Base-by-base conservation (phyloP, 345 rosid species). In the Hibiscus mutabilis region DNA sequence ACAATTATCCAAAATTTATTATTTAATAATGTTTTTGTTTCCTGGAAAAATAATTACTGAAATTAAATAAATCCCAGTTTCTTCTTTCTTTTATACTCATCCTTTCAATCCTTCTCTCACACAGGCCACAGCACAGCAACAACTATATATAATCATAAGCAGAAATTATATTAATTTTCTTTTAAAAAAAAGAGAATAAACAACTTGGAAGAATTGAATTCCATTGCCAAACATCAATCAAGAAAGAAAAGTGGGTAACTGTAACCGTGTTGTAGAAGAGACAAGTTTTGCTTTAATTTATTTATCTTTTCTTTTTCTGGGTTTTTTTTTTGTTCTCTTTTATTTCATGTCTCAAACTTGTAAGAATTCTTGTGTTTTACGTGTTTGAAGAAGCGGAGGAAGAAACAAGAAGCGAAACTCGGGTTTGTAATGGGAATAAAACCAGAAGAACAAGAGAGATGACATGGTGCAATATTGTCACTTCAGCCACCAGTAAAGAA, bases 381-480 rank as follows among this genome's bases (percentile, higher is more conserved):
- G 73, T 62, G 63, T 10, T 40, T 31, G 68, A 66, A 64, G 25
- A 64, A 51, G 72, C 25, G 73, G 75, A 58, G 74, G 79, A 53
- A 64, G 62, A 46, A 66, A 27, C 10, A 4, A 40, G 31, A 56
- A 21, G 27, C 16, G 60, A 63, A 63, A 15, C 22, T 27, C n/a
- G 7, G 21, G 9, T 33, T 67, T 63, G 56, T 61, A 18, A 76
- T 76, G 79, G 76, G 78, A 61, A 52, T 46, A 60, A 60, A 79
- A 74, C 13, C 53, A 24, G 60, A 16, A 74, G 77, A 72, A 58
- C 44, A 51, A 56, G 59, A 75, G 83, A 82, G 42, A 89, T 89
- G 93, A 77, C 88, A 78, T 85, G 96, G 91, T 84, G 87, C 75
- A 81, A 80, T 75, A 79, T 80, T 56, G 78, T 57, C 42, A 60